Percentiles rank a stretch among this genome's conserved stretches.
Evolutionary conservation across 768 basidiomycete genomes (phyloP).

Genomic region (Flagelloscypha sp.): DNA sequence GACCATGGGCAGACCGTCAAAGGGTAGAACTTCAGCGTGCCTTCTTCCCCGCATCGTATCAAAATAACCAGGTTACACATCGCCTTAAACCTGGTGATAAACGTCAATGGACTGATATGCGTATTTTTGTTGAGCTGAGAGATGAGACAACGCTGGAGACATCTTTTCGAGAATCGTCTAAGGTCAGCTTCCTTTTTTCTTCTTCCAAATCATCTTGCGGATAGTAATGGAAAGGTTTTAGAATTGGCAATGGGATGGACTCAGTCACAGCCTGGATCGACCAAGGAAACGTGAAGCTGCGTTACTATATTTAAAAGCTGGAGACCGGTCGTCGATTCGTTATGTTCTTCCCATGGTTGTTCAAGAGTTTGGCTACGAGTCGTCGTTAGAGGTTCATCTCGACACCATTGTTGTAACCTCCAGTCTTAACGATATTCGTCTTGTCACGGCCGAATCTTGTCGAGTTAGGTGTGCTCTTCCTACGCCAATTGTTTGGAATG

Average conservation of each 20-base stretch:
- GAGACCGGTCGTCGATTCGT: constrained; percentile 77
- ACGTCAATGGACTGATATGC: constrained; percentile 76
- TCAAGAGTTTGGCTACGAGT: constrained; percentile 64
- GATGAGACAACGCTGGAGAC: constrained; percentile 71
- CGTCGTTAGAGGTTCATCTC: constrained; percentile 73
- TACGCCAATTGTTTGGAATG: constrained; percentile 77
- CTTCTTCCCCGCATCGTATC: constrained; percentile 80
- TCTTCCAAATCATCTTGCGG: background rate
- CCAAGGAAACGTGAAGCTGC: constrained; percentile 56
- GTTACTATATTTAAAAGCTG: constrained; percentile 64
- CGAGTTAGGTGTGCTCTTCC: constrained; percentile 75
- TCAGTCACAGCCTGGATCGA: constrained; percentile 35
- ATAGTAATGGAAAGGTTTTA: constrained; percentile 24
- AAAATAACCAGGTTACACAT: constrained; percentile 46
- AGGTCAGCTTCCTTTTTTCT: constrained; percentile 35
- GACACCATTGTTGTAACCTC: constrained; percentile 72
- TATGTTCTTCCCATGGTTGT: constrained; percentile 82
- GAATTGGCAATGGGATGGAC: constrained; percentile 93
- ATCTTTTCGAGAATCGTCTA: constrained; percentile 90
- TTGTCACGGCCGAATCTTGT: constrained; percentile 72
- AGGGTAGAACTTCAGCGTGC: constrained; percentile 67
- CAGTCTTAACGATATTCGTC: constrained; percentile 80
- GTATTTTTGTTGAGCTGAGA: constrained; percentile 73
- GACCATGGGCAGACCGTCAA: constrained; percentile 96
- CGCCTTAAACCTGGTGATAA: constrained; percentile 67